Evolutionary conservation across 768 basidiomycete species (phyloP), one percentile per base, ranked within the genome.

Genomic region (Phaeotremella skinneri): DNA sequence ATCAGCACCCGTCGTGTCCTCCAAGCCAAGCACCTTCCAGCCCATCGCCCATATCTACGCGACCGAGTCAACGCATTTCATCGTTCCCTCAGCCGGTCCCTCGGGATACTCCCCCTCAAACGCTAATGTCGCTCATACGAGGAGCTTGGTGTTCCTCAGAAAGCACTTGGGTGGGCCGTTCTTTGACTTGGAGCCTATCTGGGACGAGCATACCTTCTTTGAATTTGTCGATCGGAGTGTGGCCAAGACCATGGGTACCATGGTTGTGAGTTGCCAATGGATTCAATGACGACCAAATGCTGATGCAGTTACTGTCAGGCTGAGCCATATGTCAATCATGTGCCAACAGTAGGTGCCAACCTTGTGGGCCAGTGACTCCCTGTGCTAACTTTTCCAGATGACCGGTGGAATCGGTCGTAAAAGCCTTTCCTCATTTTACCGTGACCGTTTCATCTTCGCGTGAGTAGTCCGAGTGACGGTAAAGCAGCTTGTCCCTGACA

Each of bases 281-380:
- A 14, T 23, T 25, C 3, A 17, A 16, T 17, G n/a, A 7, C 9
- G 13, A 27, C 30, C 6, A 11, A 27, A 32, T n/a, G 31, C 32
- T 39, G 31, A 56, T 31, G 45, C 17, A 3, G 30, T 45, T 11
- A 54, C 13, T n/a, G n/a, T n/a, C n/a, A 56, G 51, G 14, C 61
- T 61, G 81, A 85, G 58, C 83, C 83, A 43, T 85, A 85, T 67
- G 84, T 85, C 16, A 84, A 84, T 61, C 83, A 85, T 68, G 76
- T 85, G 45, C 83, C 84, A 30, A 84, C 83, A 21, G 80, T 25
- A 57, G n/a, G n/a, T 21, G 6, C 5, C 17, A n/a, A 5, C n/a
- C 49, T 57, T 11, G 29, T 9, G 5, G 9, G 13, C n/a, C 37
- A 39, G 11, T 9, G 11, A 9, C 37, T 39, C 37, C 9, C n/a